Conservation (phyloP, 1,284 basidiomycete genomes). For the Papiliotrema flavescens region DNA sequence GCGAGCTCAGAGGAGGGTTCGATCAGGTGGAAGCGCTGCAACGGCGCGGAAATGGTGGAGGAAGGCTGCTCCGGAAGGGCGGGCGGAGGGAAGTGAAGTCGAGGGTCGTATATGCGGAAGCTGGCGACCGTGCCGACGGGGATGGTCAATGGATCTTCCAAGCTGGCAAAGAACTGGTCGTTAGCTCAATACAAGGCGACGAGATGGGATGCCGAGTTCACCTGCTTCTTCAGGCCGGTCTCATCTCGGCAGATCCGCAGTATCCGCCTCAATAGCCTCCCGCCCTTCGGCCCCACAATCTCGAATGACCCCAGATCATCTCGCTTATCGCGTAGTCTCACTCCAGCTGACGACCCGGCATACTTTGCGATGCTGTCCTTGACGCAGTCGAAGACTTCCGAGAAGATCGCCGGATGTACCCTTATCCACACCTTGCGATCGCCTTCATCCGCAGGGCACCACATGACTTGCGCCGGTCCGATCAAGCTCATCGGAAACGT, state of each 20-base stretch:
- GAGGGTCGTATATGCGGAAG: slow-evolving; percentile 71
- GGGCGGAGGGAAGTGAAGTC: slow-evolving; percentile 35
- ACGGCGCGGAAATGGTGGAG: background rate
- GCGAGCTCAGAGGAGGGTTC: slow-evolving; percentile 55
- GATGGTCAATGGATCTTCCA: slow-evolving; percentile 61
- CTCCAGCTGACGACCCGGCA: slow-evolving; percentile 3
- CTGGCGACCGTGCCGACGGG: slow-evolving; percentile 72
- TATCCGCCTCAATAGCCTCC: slow-evolving; percentile 70
- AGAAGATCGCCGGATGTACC: slow-evolving; percentile 68
- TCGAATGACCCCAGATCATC: slow-evolving; percentile 75
- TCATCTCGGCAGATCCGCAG: slow-evolving; percentile 59
- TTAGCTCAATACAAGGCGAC: background rate
- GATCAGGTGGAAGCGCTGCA: background rate
- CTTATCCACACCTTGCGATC: slow-evolving; percentile 62
- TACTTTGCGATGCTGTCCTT: slow-evolving; percentile 43
- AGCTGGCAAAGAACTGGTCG: slow-evolving; percentile 63
- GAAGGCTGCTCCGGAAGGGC: slow-evolving; percentile 4
- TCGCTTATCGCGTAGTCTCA: slow-evolving; percentile 67
- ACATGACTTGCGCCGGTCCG: slow-evolving; percentile 68
- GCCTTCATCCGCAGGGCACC: slow-evolving; percentile 54
- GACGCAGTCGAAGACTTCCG: slow-evolving; percentile 57
- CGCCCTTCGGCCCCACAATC: slow-evolving; percentile 77
- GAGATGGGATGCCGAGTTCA: slow-evolving; percentile 31
- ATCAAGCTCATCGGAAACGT: slow-evolving; percentile 68
- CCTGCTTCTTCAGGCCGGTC: slow-evolving; percentile 60